Conservation (phyloP, 1,139 yeast genomes). For the Saccharomycopsis hybrid region DNA sequence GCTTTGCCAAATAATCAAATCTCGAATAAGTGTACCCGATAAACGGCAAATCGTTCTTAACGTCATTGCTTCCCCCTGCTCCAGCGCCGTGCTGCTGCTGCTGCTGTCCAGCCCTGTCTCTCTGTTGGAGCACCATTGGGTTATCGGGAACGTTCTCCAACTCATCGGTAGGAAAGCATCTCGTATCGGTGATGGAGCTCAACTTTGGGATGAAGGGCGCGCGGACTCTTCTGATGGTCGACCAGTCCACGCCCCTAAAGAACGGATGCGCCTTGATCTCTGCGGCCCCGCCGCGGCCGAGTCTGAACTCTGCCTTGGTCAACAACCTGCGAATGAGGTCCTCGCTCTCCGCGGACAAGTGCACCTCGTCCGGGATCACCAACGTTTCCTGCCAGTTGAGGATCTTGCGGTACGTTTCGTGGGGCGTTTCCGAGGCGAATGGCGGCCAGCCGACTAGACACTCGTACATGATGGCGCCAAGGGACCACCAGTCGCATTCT, state of each 20-base stretch:
- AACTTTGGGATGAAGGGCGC: constrained; percentile 91
- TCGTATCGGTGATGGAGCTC: constrained; percentile 86
- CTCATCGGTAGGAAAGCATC: constrained; percentile 98
- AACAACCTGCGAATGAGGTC: constrained; percentile 80
- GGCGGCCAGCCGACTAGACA: constrained; percentile 99
- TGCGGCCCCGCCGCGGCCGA: constrained; percentile 86
- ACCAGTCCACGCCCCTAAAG: constrained; percentile 97
- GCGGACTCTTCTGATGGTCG: constrained; percentile 80
- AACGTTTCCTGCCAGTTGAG: constrained; percentile 92
- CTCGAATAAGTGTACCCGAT: constrained; percentile 95
- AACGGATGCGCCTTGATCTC: constrained; percentile 92
- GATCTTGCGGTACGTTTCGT: constrained; percentile 92
- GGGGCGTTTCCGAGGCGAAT: constrained; percentile 98
- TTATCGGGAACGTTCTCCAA: constrained; percentile 91
- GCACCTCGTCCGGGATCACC: constrained; percentile 93
- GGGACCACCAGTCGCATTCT: constrained; percentile 99
- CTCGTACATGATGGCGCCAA: constrained; percentile 98
- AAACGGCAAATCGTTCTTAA: constrained; percentile 87
- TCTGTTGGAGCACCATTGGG: constrained; percentile 76
- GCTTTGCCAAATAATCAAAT: constrained; percentile 84
- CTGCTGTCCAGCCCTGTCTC: constrained; percentile 34
- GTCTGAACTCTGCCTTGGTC: constrained; percentile 77
- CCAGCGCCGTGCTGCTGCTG: constrained; percentile 39
- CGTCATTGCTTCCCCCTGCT: constrained; percentile 33
- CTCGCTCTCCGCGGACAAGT: constrained; percentile 88